Base-by-base conservation (phyloP, 345 rosid genomes). In the sweet orange (Citrus sinensis) region DNA sequence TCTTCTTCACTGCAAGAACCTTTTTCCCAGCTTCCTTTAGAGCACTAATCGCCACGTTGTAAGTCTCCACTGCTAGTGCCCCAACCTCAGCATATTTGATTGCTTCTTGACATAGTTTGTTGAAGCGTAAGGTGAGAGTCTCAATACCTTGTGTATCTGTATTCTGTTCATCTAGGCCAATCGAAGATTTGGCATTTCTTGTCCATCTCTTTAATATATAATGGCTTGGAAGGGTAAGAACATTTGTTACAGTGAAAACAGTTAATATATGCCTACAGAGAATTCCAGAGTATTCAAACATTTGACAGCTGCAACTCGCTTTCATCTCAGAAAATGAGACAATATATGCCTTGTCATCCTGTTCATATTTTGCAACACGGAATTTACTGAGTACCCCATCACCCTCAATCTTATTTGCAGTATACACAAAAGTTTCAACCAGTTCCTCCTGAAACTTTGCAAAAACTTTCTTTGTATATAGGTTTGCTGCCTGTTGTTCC, bases 401-500 rank as follows among this genome's bases (percentile, higher is more conserved):
- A 64, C 79, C 88, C 71, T 88, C 92, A 70, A 87, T 82, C 79
- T 84, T 87, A 79, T 90, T 86, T 64, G 94, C 92, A 7, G 92
- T 90, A 74, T 89, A 87, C 34, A 83, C 92, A 76, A 90, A 90
- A 61, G 92, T 89, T 80, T 89, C 94, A 78, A 90, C 94, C 58
- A 90, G 85, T 78, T 90, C 94, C 74, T 91, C 92, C 89, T 87
- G 91, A 87, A 89, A 91, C 86, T 89, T 87, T 67, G 83, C 80
- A 80, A 90, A 89, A 67, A 90, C 85, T 80, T 83, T 85, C 82
- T 84, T 90, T 22, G 91, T 83, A 68, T 90, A 90, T 62, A 90
- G 79, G 78, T 86, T 86, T 76, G 94, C 86, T 65, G 94, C 91
- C 85, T 87, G 92, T 83, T 86, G 89, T 79, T 90, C 92, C 94